Conservation (phyloP, 106 monocot genomes). For the Dendrobium chrysotoxum region DNA sequence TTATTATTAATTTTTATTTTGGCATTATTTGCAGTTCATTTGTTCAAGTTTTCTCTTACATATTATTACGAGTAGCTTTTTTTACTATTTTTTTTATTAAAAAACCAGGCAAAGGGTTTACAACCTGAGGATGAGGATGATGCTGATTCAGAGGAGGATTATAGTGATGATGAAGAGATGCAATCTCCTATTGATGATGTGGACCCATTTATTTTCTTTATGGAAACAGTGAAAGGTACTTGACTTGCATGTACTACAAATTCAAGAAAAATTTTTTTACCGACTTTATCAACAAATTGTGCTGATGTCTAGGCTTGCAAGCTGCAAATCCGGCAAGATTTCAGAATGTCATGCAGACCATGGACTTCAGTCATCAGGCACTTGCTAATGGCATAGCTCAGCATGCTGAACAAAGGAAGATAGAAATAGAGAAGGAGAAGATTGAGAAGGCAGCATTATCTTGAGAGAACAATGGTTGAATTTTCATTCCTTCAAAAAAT, state of each 20-base stretch:
- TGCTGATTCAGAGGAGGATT: constrained; percentile 74
- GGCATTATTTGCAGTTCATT: no score
- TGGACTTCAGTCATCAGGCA: constrained; percentile 77
- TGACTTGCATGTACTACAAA: background rate
- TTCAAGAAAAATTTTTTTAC: background rate
- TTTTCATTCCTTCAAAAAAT: background rate
- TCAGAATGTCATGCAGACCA: constrained; percentile 67
- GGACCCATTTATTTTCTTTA: constrained; percentile 87
- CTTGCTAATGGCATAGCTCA: constrained; percentile 73
- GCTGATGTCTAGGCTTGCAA: constrained; percentile 50
- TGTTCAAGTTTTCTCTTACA: no score
- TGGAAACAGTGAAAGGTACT: constrained; percentile 77
- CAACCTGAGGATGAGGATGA: constrained; percentile 64
- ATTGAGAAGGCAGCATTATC: constrained; percentile 46
- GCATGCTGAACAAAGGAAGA: constrained; percentile 60
- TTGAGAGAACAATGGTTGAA: constrained; percentile 7
- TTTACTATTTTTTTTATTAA: background rate
- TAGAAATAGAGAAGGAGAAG: constrained; percentile 85
- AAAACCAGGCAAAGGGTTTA: constrained; percentile 63
- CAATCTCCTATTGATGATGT: constrained; percentile 88
- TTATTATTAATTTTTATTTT: no score
- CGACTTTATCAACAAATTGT: background rate
- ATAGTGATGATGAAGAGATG: constrained; percentile 77
- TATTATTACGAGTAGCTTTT: background rate
- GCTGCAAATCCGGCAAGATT: constrained; percentile 63